Evolutionary conservation across 2,329 filamentous ascomycete species (phyloP), one percentile per base, ranked within the genome.

Genomic region (Pseudogymnoascus sp.): DNA sequence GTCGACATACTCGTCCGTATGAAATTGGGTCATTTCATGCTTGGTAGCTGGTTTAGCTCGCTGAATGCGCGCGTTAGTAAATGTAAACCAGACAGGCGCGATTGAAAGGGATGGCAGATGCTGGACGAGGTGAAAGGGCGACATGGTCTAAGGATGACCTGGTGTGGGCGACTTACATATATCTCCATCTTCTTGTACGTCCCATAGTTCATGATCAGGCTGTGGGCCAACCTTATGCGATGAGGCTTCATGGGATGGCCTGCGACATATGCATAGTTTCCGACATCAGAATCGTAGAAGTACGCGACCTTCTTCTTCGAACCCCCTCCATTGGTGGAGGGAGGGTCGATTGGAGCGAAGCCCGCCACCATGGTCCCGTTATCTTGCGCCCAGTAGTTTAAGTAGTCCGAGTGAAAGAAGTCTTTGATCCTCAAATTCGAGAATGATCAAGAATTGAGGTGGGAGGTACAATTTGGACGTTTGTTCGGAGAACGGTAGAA

Each of bases 181-280:
- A 96, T 88, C 75, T 97, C 93, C 89, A 99, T 96, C 71, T 93
- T 93, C 75, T 95, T 89, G 76, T 97, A 96, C 65, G 97, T 85
- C 65, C 93, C 91, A 79, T 97, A 97, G 64, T 95, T 92, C 82
- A 97, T 89, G 63, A 99, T 92, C 69, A 99, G 83, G 72, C 96
- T 95, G 76, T 99, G 96, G 60, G 95, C 96, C 68, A 99, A 79
- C 18, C 93, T 91, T 71, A 99, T 88, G 21, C 95, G 89, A 84
- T 96, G 96, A 66, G 95, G 95, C 77, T 99, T 99, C 95, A 99
- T 99, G 43, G 95, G 95, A 80, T 99, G 95, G 18, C 91, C 92
- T 66, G 91, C 92, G 64, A 96, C 91, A 73, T 97, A 97, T 74
- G 93, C 93, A 80, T 97, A 97, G 77, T 97, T 97, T 68, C 93